Base-by-base conservation (phyloP, 768 basidiomycete species). In the Pisolithus microcarpus region DNA sequence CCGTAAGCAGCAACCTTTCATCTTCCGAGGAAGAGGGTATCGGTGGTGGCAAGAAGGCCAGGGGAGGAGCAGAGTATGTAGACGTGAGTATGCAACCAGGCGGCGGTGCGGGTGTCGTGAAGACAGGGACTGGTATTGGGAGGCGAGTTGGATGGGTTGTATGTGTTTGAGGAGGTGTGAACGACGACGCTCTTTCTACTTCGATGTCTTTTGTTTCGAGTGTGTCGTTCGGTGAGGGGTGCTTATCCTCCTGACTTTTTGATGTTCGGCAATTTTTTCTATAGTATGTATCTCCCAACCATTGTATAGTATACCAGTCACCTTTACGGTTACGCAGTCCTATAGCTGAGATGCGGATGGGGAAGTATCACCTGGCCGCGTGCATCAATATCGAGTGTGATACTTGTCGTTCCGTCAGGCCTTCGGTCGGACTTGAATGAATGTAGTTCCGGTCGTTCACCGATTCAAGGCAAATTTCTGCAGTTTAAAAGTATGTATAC, bases 81-180 rank as follows among this genome's bases (percentile, higher is more conserved):
- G 58, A 60, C 7, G 58, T 58, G 23, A 59, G 54, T 5, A 46
- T 55, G 2, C 56, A 34, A 34, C 34, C 11, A 34, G 13, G 34
- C 13, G 34, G 62, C 10, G 52, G 24, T 46, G 34, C 3, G 15
- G 54, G 19, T 34, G 47, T 9, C 36, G 52, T 37, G 26, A 66
- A 54, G 46, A 57, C 66, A n/a, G 15, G 65, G 64, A 7, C 43
- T 66, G 30, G 65, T 66, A 18, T 62, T 57, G 6, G 65, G 65
- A 7, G 65, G 65, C 21, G 65, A 66, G 52, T 18, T 66, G 53
- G 65, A 66, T 18, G 65, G 65, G 30, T 31, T 66, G 42, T 66
- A 66, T 39, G 65, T 66, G 48, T 66, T 66, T 55, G 65, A 66
- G 26, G 53, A 50, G 11, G 40, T 42, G 39, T 43, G 16, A 51